Percentiles rank a stretch among this genome's conserved stretches.
These are phyloP conservation scores for Abrus precatorius DNA, from an alignment of 306 rosid species.

Conservation along the genomic window DNA sequence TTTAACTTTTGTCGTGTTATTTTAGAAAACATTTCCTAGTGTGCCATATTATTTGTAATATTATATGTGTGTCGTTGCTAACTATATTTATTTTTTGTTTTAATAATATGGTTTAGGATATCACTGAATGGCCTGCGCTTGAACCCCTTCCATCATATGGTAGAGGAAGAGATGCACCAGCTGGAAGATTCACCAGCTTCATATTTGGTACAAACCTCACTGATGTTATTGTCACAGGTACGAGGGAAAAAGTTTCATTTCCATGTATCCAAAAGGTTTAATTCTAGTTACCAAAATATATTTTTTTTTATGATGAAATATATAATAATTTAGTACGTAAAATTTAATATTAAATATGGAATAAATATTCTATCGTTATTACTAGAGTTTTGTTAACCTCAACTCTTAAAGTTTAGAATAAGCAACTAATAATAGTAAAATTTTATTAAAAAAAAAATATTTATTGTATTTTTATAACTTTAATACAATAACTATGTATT, in stretches of 20 bases:
- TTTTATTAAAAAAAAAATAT: too few species aligned
- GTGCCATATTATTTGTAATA: conserved; percentile 40
- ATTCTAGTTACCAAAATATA: conserved; percentile 12
- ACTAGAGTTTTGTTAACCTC: not conserved
- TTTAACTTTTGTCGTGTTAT: conserved; percentile 31
- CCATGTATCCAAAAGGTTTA: not conserved
- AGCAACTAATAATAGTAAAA: too few species aligned
- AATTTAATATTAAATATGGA: not conserved
- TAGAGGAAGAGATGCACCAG: conserved; percentile 78
- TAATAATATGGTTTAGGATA: conserved; percentile 61
- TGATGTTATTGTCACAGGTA: conserved; percentile 80
- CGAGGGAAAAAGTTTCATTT: not conserved
- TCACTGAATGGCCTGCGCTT: conserved; percentile 74
- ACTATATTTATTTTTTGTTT: conserved; percentile 1
- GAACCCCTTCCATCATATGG: conserved; percentile 82
- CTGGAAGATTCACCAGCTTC: conserved; percentile 75
- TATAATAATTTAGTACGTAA: not conserved
- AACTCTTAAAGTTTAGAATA: too few species aligned
- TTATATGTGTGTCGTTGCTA: conserved; percentile 14
- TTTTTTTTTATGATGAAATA: not conserved
- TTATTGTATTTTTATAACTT: too few species aligned
- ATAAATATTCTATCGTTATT: not conserved
- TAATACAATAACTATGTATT: too few species aligned
- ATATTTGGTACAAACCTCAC: conserved; percentile 86
- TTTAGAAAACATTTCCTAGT: not conserved